These are phyloP conservation scores for Pistacia atlantica DNA, from an alignment of 345 rosid species.

Conservation along the genomic window DNA sequence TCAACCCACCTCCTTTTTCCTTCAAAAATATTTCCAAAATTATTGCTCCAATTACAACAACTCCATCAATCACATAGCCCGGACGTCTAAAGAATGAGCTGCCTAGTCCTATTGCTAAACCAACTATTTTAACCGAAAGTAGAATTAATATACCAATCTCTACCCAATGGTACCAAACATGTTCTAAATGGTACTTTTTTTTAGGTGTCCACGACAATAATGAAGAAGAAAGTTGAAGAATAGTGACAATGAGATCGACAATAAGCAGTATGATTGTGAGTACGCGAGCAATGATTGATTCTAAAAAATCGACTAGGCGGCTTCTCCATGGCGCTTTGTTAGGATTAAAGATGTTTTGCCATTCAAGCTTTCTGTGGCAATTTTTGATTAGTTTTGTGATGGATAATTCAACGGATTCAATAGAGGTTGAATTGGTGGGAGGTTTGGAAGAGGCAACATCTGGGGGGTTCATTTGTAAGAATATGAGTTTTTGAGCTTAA, in stretches of 20 bases:
- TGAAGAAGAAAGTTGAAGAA: constrained; percentile 63
- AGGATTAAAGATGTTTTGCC: constrained; percentile 42
- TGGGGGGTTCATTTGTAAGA: constrained; percentile 7
- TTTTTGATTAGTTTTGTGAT: constrained; percentile 46
- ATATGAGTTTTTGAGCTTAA: neutral
- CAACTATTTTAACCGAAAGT: constrained; percentile 48
- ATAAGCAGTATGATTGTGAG: constrained; percentile 51
- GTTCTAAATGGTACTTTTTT: neutral
- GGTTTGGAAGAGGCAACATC: neutral
- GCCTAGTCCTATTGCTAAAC: constrained; percentile 45
- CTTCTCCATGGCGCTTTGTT: constrained; percentile 47
- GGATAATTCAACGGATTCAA: constrained; percentile 45
- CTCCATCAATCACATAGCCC: constrained; percentile 56
- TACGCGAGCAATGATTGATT: constrained; percentile 42
- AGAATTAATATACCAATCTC: constrained; percentile 55
- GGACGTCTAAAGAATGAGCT: constrained; percentile 45
- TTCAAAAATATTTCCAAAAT: constrained; percentile 54
- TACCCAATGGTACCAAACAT: constrained; percentile 61
- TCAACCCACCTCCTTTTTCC: constrained; percentile 61
- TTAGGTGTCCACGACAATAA: constrained; percentile 35
- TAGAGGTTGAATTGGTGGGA: constrained; percentile 23
- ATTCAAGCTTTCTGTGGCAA: constrained; percentile 51
- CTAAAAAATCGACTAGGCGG: constrained; percentile 38
- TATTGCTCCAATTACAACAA: constrained; percentile 49
- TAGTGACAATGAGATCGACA: constrained; percentile 50